Evolutionary conservation across 352 stramenopile species (phyloP), one percentile per base, ranked within the genome.

Genomic region (Blastocystis sp.): DNA sequence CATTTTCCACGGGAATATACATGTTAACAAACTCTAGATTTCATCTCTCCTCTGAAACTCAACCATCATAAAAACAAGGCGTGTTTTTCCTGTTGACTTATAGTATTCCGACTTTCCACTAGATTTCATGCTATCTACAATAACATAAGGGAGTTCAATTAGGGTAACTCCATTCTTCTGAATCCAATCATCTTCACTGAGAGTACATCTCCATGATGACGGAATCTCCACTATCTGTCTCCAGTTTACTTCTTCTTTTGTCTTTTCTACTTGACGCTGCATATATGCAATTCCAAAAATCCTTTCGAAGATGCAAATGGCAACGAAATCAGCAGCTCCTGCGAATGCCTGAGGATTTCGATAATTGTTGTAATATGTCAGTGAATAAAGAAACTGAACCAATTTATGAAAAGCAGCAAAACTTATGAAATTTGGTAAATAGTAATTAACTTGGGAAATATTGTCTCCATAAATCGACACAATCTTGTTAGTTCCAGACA

Each of bases 281-380:
- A 84, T 13, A 68, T 68, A 84, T 11, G 73, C 51, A 37, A 84
- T 66, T 40, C 73, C 73, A 42, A 84, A 84, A 44, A 84, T 66
- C 22, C 73, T 27, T 27, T 84, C 73, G 56, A 84, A 84, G 15
- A 84, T 42, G 19, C 24, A 24, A n/a, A 84, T 84, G 24, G 42
- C 59, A n/a, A 84, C 73, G 30, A 68, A 84, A 35, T 84, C 73
- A 22, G 68, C 30, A n/a, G 73, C 73, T 22, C 73, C 73, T n/a
- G 57, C 27, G 30, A 66, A 84, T 27, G 53, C 48, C 11, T 68
- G 27, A 2, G 73, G 73, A 42, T 84, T 84, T 42, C 54, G 51
- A 57, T 68, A 84, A 24, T 68, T 84, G 73, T 84, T 84, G 53
- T 84, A 84, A 35, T 66, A 53, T 22, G 73, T 84, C 24, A 84